These are phyloP conservation scores for Backusella mclennaniae DNA, from an alignment of 192 early-diverging fungal species.

Conservation along the genomic window DNA sequence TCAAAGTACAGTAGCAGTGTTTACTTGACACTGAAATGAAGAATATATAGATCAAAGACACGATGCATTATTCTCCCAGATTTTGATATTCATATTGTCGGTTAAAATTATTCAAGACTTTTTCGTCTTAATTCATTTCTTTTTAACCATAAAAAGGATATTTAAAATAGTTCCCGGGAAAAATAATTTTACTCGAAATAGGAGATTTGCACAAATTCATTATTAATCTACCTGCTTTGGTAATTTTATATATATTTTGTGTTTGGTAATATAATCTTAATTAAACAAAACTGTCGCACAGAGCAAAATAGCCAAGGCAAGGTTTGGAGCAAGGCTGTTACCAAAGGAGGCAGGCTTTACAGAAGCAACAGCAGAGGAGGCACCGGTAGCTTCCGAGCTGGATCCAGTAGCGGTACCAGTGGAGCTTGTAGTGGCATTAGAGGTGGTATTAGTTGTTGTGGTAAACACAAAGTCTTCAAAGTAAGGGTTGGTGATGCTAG, in stretches of 20 bases:
- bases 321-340: not conserved
- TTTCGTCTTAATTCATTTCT: not conserved
- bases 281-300: not conserved
- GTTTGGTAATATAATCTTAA: not conserved
- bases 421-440: not conserved
- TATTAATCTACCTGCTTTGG: not conserved
- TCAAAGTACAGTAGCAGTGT: not conserved
- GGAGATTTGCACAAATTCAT: not conserved
- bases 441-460: not conserved
- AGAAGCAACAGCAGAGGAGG: not conserved
- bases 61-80: not conserved
- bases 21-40: not conserved
- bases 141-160: not conserved
- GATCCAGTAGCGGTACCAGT: not conserved
- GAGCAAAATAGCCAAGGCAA: not conserved
- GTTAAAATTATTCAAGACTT: not conserved
- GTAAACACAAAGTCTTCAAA: constrained; percentile 23
- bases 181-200: not conserved
- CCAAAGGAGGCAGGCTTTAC: not conserved
- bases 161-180: not conserved
- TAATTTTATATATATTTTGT: constrained; percentile 4
- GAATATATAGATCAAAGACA: not conserved
- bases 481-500: constrained; percentile 35
- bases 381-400: not conserved
- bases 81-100: not conserved